Base-by-base conservation (phyloP, 495 filamentous ascomycete species). In the Penicillium salamii region DNA sequence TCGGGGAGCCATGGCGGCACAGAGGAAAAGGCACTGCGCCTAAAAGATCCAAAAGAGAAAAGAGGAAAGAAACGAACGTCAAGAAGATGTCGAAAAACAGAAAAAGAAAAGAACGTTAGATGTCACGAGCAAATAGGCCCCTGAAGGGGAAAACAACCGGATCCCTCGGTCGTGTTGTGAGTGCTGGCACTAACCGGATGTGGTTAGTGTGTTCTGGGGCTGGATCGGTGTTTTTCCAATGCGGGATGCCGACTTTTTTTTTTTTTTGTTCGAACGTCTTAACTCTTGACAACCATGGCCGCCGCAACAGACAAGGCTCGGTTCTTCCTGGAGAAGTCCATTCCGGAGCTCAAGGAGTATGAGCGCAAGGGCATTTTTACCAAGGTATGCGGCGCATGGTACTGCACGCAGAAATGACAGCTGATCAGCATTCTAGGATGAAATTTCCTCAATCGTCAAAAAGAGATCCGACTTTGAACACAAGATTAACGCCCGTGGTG, bases 401-500 rank as follows among this genome's bases (percentile, higher is more conserved):
- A 28, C 13, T 41, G n/a, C 11, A 20, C 29, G 32, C 21, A 20
- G 48, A 41, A n/a, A 39, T 32, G 47, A 37, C 37, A 49, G 44
- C 42, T 60, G 39, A 52, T 31, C 18, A 17, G 24, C 24, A 54
- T 44, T 50, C 3, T 8, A 91, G 84, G 85, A 90, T 53, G 91
- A 97, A 72, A 96, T 97, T 65, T 75, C 79, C 50, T 82, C 86
- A 20, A 91, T 98, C 43, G 81, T 92, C 37, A 84, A 83, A 62
- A 96, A 91, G 60, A 85, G 95, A 49, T 92, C 90, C 59, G 89
- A 91, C 56, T 96, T 90, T 59, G 93, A 98, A 66, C 91, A 96
- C 74, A 85, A 84, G 40, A 76, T 97, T 54, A 88, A 95, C 54
- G 82, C 88, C 12, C 82, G 89, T 7, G 88, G 90, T 40, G 83